Evolutionary conservation across 2,329 filamentous ascomycete species (phyloP).

Genomic region (Biscogniauxia sp.): DNA sequence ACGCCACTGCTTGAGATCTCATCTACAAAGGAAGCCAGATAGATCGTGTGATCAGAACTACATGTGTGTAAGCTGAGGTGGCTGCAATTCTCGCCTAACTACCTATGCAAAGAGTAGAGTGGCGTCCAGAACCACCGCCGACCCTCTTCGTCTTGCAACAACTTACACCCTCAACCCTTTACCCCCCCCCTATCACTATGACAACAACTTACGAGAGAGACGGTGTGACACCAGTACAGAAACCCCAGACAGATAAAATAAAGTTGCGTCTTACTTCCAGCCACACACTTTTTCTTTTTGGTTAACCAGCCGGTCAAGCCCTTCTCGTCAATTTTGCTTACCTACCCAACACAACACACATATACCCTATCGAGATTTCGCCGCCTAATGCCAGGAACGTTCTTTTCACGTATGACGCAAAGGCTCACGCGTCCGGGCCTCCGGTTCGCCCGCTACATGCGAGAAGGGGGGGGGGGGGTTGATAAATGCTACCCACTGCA

Average conservation of each 20-base stretch:
- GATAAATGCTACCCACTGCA: not conserved
- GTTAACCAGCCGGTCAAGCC: not conserved
- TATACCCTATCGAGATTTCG: not conserved
- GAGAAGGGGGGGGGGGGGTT: too few relatives aligned
- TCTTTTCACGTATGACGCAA: too few relatives aligned
- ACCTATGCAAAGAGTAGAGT: not conserved
- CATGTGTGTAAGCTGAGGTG: not conserved
- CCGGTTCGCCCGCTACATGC: too few relatives aligned
- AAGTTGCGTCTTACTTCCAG: not conserved
- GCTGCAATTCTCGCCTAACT: not conserved
- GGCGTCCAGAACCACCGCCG: not conserved
- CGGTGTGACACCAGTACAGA: not conserved
- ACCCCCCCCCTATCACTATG: not conserved
- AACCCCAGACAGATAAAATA: too few relatives aligned
- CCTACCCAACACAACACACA: not conserved
- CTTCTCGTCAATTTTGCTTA: too few relatives aligned
- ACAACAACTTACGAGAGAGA: not conserved
- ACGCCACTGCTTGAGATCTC: not conserved
- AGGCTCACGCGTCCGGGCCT: too few relatives aligned
- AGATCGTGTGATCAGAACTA: not conserved
- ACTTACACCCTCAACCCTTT: not conserved
- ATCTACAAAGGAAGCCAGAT: not conserved
- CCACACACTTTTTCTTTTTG: not conserved
- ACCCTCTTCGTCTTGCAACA: too few relatives aligned
- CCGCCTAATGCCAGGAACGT: not conserved